A percentile compares a stretch with the other conserved stretches of the same genome.
Conservation (phyloP, 768 basidiomycete genomes). For the Leccinum longicurvipes region DNA sequence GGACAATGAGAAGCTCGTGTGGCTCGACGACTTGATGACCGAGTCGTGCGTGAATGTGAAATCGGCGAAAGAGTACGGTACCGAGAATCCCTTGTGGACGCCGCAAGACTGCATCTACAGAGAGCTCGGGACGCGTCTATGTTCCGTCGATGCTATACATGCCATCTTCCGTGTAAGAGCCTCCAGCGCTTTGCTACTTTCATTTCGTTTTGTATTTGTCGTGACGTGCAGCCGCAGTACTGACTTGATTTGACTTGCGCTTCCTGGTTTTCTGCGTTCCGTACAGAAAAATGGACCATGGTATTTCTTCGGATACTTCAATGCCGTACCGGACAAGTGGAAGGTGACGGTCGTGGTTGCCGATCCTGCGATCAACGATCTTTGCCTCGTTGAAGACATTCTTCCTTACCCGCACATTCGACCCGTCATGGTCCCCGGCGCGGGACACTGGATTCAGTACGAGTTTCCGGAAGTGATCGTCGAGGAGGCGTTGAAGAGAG, state of each 20-base stretch:
- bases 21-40: neutral
- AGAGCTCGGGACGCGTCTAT: constrained; percentile 12
- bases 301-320: constrained; percentile 12
- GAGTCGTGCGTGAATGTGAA: neutral
- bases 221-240: neutral
- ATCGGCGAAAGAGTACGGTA: neutral
- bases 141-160: constrained; percentile 2
- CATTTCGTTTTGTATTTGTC: too few relatives aligned
- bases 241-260: neutral
- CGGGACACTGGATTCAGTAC: constrained; percentile 26
- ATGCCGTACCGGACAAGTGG: constrained; percentile 1
- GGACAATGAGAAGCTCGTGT: neutral
- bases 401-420: constrained; percentile 13
- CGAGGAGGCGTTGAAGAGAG: constrained; percentile 12
- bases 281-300: constrained; percentile 14
- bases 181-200: neutral
- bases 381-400: constrained; percentile 8
- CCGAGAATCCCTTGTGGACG: constrained; percentile 17
- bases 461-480: constrained; percentile 24
- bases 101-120: constrained; percentile 2
- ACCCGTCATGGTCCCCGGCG: constrained; percentile 8
- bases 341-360: constrained; percentile 15
- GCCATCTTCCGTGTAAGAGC: constrained; percentile 5
- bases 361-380: constrained; percentile 12
- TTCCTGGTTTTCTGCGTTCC: neutral